Evolutionary conservation across 257 asterid species (phyloP), one percentile per base, ranked within the genome.

Genomic region (Eucommia ulmoides): DNA sequence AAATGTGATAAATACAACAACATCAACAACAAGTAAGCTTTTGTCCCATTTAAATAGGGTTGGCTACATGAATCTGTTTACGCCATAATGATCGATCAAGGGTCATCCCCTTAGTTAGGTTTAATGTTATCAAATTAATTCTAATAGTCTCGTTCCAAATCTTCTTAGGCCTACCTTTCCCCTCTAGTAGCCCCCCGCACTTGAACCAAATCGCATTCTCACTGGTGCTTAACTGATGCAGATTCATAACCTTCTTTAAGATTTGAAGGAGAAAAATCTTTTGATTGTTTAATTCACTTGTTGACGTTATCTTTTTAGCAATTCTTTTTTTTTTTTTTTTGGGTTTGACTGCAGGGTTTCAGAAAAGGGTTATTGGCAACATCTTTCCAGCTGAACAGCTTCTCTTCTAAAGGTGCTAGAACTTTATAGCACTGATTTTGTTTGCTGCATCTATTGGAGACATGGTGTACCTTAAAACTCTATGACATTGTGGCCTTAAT

Each of bases 401-500:
- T 72, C 65, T 68, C 96, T 33, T 54, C 93, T 8, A 74, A 65
- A 80, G 88, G 95, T 84, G 58, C 50, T 50, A 26, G 54, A 38
- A 52, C 25, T 29, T 45, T 3, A 42, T 42, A 8, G 6, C 48
- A 3, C 3, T 18, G 3, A 19, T 47, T 19, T 21, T 33, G 8
- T 22, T 21, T 60, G 21, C 49, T 45, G 38, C 33, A 22, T 41
- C 22, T 52, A 8, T 55, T 54, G 20, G 45, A n/a, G 33, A 1
- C 2, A 16, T 42, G 48, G 8, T 15, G 8, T 9, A 42, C 20
- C 48, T 15, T 10, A 10, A 4, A n/a, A n/a, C n/a, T n/a, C 20
- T 6, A 42, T 8, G 4, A 8, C 4, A 42, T 42, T 42, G 20
- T 16, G 1, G n/a, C 0, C 1, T 16, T 21, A 42, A 17, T 6